Evolutionary conservation across 192 early-diverging fungal species (phyloP).

Genomic region (Backusella mclennaniae): DNA sequence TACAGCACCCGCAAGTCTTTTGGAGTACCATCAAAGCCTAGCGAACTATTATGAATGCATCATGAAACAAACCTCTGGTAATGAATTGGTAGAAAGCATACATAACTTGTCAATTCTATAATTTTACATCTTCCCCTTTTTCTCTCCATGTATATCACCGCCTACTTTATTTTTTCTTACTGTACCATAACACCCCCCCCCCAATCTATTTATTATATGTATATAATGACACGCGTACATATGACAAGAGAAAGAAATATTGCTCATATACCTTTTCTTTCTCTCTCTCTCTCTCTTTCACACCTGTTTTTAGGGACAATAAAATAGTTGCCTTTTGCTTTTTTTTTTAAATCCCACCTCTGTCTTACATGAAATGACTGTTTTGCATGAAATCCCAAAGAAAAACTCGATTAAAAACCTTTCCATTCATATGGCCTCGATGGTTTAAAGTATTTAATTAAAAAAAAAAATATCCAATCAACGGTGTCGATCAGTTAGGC

Average conservation of each 20-base stretch:
- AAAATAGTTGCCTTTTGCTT: not conserved
- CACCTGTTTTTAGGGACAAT: not conserved
- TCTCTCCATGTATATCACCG: not conserved
- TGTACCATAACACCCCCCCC: not conserved
- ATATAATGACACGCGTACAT: not conserved
- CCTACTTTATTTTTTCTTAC: not conserved
- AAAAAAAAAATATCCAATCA: too few relatives aligned
- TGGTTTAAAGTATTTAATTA: too few relatives aligned
- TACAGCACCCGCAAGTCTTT: not conserved
- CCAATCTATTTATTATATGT: not conserved
- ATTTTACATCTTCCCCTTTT: not conserved
- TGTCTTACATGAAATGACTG: not conserved
- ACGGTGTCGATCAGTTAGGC: too few relatives aligned
- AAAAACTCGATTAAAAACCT: too few relatives aligned
- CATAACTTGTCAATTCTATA: not conserved
- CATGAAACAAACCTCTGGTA: not conserved
- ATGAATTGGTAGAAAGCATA: not conserved
- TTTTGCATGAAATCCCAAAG: not conserved
- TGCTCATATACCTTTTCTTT: not conserved
- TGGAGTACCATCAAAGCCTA: not conserved
- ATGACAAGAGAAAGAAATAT: not conserved
- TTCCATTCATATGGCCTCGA: too few relatives aligned
- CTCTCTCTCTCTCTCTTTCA: not conserved
- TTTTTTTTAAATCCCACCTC: not conserved
- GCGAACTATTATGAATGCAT: not conserved